Evolutionary conservation across 2,329 filamentous ascomycete species (phyloP), one percentile per base, ranked within the genome.

Genomic region (Phaeosphaeriaceae sp.): DNA sequence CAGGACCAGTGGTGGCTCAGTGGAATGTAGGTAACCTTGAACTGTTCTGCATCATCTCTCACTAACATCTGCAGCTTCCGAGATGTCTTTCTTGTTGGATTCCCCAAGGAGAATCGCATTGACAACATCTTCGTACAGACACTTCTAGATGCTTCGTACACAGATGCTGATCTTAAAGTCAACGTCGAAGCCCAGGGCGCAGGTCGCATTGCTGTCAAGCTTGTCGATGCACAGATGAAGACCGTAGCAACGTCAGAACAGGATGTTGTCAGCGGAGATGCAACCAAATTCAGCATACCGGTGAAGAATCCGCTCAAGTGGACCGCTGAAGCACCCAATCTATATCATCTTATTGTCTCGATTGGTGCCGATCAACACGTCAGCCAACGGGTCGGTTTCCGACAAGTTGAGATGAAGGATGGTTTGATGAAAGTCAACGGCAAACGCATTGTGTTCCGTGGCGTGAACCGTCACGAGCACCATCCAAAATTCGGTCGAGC

Each of bases 401-500:
- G 88, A 33, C 82, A 83, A 48, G 83, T 89, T 2, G 86, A 90
- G 74, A 80, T 89, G 51, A 85, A 84, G 54, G 79, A 86, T 48
- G 85, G 87, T 0, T 73, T 88, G 45, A 80, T 89, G 63, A 80
- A 80, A 22, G 87, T 91, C 63, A 91, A 91, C 56, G 88, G 88
- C 4, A 80, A 81, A 25, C 79, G 84, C 1, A 82, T 91, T 50
- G 81, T 85, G 2, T 81, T 91, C 61, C 83, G 85, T 25, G 89
- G 89, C 17, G 85, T 87, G 17, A 91, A 91, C 71, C 80, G 89
- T 17, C 89, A 91, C 67, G 89, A 92, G 56, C 89, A 92, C 66
- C 88, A 91, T 66, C 87, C 88, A 0, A 76, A 78, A 11, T 83
- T 83, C 25, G 89, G 89, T 2, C 85, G 89, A 0, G 83, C 88